Base-by-base conservation (phyloP, 441 rosid species). In the Gossypium schwendimanii region DNA sequence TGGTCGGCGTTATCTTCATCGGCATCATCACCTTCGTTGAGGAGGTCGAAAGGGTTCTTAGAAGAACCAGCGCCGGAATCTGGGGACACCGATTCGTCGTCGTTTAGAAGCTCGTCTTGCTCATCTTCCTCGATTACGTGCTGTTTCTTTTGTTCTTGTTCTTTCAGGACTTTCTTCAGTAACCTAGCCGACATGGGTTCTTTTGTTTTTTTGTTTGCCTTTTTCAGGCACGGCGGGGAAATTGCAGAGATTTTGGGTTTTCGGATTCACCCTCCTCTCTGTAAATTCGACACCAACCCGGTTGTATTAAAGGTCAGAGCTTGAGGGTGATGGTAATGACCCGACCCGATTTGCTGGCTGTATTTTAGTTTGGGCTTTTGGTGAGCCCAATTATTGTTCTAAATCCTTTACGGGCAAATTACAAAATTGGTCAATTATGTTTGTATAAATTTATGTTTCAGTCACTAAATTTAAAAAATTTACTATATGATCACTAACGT, bases 41-140 rank as follows among this genome's bases (percentile, higher is more conserved):
- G 91, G 73, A 93, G 90, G 81, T 86, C 91, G 63, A 93, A 93
- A 0, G 91, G 98, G 66, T 93, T 93, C 18, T 72, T 77, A 9
- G 77, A 82, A 73, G 89, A 81, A 75, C 83, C 88, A 55, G 64
- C 71, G 52, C 47, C 61, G 17, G 76, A 69, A 66, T 76, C 76
- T 45, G 87, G 78, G 36, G 89, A 83, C 57, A 79, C 84, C 2
- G 75, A 74, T 52, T 82, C 87, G 54, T 78, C 82, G 21, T 52
- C 74, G 63, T 75, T 59, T 57, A 80, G 81, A 12, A 70, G 78
- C 3, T 80, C 82, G 1, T 6, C 8, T 33, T 81, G 88, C 8
- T 79, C 89, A 0, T 79, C 90, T 1, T 72, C 75, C n/a, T 55
- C 84, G 4, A 58, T 81, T 6, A 68, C 75, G 17, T 9, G 78